Base-by-base conservation (phyloP, 805 yeast species). In the Yarrowia sp. region DNA sequence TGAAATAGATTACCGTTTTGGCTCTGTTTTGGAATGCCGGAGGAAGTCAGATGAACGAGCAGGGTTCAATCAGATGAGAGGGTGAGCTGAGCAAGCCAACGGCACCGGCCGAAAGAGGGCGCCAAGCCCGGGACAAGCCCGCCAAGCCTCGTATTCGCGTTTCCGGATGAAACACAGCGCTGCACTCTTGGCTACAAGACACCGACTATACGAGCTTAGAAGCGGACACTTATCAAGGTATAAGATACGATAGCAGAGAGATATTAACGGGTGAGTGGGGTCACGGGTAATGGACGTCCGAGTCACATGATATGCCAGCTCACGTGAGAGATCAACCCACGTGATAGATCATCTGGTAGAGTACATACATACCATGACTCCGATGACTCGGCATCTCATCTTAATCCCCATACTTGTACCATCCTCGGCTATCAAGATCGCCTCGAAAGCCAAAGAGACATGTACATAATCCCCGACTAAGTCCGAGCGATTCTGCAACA, bases 61-160 rank as follows among this genome's bases (percentile, higher is more conserved):
- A 24, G 7, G 50, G 38, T 15, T 47, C 36, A 46, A 15, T 47
- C 52, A 30, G 38, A 47, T 30, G 52, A 47, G 38, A 24, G 36
- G 38, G 52, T 30, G 52, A 47, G 52, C 52, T 47, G 52, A 30
- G 38, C 36, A 46, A 46, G 12, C 19, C 34, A 7, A 9, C 19
- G 36, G 38, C 2, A 20, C 14, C 9, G 15, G 19, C 19, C 12
- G 17, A 6, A 12, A 9, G 17, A 20, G 40, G n/a, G 12, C 5
- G 53, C 19, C 36, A 47, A 47, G 36, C 12, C 50, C 30, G 15
- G 9, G 36, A n/a, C 38, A 30, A 30, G 38, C 17, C 42, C 42
- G 56, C 56, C 56, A 50, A 50, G 56, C 56, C 30, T 50, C 56
- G 56, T 50, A 50, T 34, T 49, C 44, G 10, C 30, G 6, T 7